A percentile compares a stretch with the other conserved stretches of the same genome.
These are phyloP conservation scores for Brettanomyces naardenensis DNA, from an alignment of 805 yeast genomes.

Conservation along the genomic window DNA sequence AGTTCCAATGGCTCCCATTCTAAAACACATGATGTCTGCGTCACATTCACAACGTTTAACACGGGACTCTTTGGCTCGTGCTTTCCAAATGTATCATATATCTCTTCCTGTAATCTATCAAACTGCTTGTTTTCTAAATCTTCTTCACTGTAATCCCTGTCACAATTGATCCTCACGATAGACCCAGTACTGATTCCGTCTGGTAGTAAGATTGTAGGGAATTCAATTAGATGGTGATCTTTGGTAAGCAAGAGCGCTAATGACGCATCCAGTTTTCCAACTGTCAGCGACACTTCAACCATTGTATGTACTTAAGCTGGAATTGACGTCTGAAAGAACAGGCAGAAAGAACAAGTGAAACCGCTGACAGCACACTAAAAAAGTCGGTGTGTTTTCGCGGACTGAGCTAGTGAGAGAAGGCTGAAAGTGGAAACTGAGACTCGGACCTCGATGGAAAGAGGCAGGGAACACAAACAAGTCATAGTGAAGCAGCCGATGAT, in stretches of 20 bases:
- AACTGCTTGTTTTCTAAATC: conserved; percentile 50
- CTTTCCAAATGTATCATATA: conserved; percentile 64
- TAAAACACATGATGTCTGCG: conserved; percentile 91
- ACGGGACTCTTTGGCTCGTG: conserved; percentile 65
- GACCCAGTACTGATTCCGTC: conserved; percentile 89
- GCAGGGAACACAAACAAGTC: too few species aligned
- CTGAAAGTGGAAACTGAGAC: too few species aligned
- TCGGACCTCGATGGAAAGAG: too few species aligned
- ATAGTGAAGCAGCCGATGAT: too few species aligned
- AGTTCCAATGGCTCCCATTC: conserved; percentile 87
- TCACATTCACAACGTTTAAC: conserved; percentile 63
- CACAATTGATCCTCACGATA: conserved; percentile 78
- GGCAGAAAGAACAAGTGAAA: too few species aligned
- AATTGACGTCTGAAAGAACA: too few species aligned
- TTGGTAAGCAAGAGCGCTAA: conserved; percentile 82
- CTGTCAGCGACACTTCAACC: conserved; percentile 90
- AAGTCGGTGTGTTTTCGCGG: too few species aligned
- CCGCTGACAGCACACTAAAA: background rate
- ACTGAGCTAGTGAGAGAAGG: too few species aligned
- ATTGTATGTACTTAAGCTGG: too few species aligned
- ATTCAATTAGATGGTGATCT: conserved; percentile 88
- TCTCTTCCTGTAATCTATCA: conserved; percentile 60
- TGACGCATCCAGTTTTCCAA: conserved; percentile 93
- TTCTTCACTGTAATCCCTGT: conserved; percentile 66
- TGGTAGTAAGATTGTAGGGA: conserved; percentile 91